Conservation (phyloP, 768 basidiomycete species). For the Scleroderma citrinum region DNA sequence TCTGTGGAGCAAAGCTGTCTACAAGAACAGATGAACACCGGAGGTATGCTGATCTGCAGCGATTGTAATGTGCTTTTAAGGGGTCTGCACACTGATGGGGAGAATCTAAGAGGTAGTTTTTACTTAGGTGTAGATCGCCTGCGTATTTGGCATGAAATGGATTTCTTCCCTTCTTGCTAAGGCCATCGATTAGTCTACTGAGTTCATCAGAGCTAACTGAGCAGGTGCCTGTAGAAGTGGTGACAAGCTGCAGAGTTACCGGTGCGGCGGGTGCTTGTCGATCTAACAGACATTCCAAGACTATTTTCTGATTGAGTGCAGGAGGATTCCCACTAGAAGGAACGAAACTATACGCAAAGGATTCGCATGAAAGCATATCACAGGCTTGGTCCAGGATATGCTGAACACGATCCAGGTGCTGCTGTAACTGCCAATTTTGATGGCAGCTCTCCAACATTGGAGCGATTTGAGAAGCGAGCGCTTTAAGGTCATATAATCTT, state of each 20-base stretch:
- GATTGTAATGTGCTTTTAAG: not conserved
- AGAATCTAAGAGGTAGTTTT: not conserved
- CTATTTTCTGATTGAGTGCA: not conserved
- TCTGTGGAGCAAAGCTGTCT: not conserved
- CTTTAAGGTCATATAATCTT: constrained; percentile 1
- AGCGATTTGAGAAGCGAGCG: not conserved
- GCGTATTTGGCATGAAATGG: constrained; percentile 12
- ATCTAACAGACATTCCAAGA: not conserved
- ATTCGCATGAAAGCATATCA: not conserved
- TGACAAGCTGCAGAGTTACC: not conserved
- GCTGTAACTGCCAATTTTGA: constrained; percentile 10
- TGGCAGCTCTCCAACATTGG: constrained; percentile 12
- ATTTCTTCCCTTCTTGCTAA: not conserved
- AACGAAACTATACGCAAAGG: constrained; percentile 5
- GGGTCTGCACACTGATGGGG: not conserved
- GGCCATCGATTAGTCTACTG: constrained; percentile 2
- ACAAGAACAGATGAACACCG: not conserved
- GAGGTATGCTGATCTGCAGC: too few species aligned
- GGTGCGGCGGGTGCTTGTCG: constrained; percentile 3
- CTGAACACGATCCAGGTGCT: constrained; percentile 12
- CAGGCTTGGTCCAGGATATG: not conserved
- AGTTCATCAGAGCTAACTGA: not conserved
- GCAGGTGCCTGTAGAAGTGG: not conserved
- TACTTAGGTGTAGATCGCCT: constrained; percentile 7
- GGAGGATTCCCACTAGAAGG: not conserved